Evolutionary conservation across 768 basidiomycete species (phyloP).

Genomic region (Mycena leptocephala): DNA sequence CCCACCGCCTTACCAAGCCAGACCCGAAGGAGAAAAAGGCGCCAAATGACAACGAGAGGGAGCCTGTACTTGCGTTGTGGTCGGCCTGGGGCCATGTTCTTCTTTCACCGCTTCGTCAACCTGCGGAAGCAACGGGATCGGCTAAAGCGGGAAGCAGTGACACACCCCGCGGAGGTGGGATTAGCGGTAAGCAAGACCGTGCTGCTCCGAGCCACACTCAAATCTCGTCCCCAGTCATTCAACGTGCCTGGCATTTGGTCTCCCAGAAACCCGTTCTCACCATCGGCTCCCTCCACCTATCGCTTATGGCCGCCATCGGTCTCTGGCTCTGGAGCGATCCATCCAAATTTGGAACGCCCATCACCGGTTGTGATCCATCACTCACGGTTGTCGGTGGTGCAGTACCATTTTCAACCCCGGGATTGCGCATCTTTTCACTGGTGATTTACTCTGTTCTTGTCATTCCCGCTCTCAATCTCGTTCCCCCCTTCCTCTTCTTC

Average conservation of each 20-base stretch:
- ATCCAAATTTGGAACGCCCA: neutral
- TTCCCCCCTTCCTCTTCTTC: slow-evolving; percentile 8
- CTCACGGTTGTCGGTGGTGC: neutral
- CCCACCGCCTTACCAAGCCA: neutral
- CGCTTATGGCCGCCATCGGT: slow-evolving; percentile 1
- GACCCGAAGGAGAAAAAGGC: neutral
- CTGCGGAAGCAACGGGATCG: neutral
- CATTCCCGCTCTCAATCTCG: neutral
- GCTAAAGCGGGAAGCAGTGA: neutral
- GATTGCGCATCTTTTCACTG: neutral
- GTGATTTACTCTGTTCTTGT: neutral
- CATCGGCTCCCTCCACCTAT: neutral
- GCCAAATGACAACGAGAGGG: neutral
- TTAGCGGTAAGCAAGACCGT: neutral
- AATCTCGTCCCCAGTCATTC: neutral
- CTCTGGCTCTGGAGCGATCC: slow-evolving; percentile 5
- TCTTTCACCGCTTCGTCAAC: slow-evolving; percentile 1
- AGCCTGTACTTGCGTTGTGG: slow-evolving; percentile 1
- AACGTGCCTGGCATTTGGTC: neutral
- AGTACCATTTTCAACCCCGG: neutral
- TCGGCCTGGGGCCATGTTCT: neutral
- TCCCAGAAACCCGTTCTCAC: neutral
- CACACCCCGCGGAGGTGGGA: too few relatives aligned
- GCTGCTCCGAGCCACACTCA: neutral
- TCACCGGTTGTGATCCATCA: neutral